Base-by-base conservation (phyloP, 179 eudicot genomes). In the Camellia oleifera region DNA sequence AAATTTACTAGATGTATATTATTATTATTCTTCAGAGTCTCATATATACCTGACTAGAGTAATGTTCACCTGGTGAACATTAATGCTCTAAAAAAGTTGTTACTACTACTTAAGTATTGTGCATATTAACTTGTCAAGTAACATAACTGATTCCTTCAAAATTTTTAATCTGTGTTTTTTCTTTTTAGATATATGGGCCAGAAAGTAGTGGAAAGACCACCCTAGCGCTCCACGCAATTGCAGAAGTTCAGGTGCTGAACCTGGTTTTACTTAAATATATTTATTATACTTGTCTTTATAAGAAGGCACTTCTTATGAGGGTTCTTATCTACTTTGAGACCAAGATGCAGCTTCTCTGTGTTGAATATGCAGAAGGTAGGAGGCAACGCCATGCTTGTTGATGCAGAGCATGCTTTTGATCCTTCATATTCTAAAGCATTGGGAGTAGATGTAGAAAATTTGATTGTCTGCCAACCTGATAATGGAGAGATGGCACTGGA, bases 131-230 rank as follows among this genome's bases (percentile, higher is more conserved):
- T 42, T 6, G 11, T 61, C 69, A 2, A 4, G 54, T 40, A 20
- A 62, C 52, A 63, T 18, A 23, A 61, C 57, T 69, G 44, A 18
- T 81, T 40, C 23, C 67, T 53, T 11, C 15, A 54, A 53, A 62
- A 64, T 3, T 46, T 18, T 81, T 23, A 64, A 50, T 62, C 26
- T 53, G 14, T 66, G 61, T 60, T 48, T 70, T 73, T 57, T 32
- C 70, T 78, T 80, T 77, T 74, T 81, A 95, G 98, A 86, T 95
- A 65, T 95, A 95, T 86, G 98, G 98, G 77, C 97, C 98, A 75
- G 98, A 95, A 88, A 93, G 97, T 84, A 95, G 98, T 86, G 98
- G 98, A 71, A 93, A 95, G 85, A 95, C 98, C 75, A 95, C 98
- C 63, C 83, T 95, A 74, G 98, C 98, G 52, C 93, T 95, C 82